These are phyloP conservation scores for Venturia oleaginea DNA, from an alignment of 2,329 filamentous ascomycete genomes.

Conservation along the genomic window DNA sequence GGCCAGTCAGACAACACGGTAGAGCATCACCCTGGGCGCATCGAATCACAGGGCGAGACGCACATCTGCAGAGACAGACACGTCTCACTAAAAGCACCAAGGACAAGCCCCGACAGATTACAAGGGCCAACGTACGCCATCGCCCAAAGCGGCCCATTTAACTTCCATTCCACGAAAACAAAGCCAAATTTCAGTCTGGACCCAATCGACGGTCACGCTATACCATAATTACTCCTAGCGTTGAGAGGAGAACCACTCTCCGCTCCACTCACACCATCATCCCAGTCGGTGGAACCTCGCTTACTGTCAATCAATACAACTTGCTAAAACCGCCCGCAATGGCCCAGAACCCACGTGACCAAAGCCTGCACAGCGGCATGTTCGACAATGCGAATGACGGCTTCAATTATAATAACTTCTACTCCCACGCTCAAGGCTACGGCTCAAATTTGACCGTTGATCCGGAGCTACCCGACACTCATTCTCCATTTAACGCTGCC, in stretches of 20 bases:
- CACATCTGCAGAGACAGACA: background rate
- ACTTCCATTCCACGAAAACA: background rate
- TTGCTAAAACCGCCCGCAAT: background rate
- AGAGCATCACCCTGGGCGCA: background rate
- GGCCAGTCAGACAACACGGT: background rate
- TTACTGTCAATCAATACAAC: background rate
- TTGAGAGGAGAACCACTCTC: background rate
- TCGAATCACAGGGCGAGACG: background rate
- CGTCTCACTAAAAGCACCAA: slow-evolving; percentile 2
- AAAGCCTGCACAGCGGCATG: slow-evolving; percentile 1
- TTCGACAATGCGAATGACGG: slow-evolving; percentile 5
- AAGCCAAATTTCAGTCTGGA: background rate
- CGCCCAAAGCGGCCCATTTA: slow-evolving; percentile 7
- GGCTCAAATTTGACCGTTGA: slow-evolving; percentile 11
- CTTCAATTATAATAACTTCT: slow-evolving; percentile 8
- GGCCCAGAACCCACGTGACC: slow-evolving; percentile 4
- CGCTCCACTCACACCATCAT: background rate
- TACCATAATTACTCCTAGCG: background rate
- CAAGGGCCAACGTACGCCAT: background rate
- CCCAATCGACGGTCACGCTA: background rate
- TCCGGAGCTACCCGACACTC: background rate
- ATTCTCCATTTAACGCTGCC: slow-evolving; percentile 1
- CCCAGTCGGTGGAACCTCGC: background rate
- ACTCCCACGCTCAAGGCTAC: slow-evolving; percentile 9
- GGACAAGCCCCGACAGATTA: slow-evolving; percentile 1